Base-by-base conservation (phyloP, 1,284 basidiomycete species). In the Marasmius oreades region DNA sequence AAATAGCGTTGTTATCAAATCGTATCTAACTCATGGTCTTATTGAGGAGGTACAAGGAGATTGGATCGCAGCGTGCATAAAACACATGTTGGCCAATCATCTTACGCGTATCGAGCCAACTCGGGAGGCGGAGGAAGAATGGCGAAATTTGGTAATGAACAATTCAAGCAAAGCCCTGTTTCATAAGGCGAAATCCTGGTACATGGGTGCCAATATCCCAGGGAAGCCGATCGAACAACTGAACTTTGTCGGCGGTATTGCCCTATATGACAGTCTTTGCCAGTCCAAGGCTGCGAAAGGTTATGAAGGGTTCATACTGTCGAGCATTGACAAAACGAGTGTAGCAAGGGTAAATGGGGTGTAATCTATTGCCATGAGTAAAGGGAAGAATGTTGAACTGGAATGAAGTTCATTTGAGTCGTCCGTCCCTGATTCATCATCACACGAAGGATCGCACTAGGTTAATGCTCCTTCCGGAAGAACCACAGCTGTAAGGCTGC, bases 61-160 rank as follows among this genome's bases (percentile, higher is more conserved):
- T 39, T 59, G 57, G 57, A 59, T 55, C 28, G 52, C 48, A 28
- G 28, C 28, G 7, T 59, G 57, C 26, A 55, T 59, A 14, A 43
- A 55, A n/a, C 12, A 55, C 51, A 53, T 59, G 57, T 37, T 48
- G n/a, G 45, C 52, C 24, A 51, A 55, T 6, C 37, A 51, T 16
- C 16, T 42, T 6, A 59, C 43, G 34, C 20, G 53, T 20, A 55
- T 59, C 14, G 57, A 55, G 26, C n/a, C 57, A 24, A 24, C 39
- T 6, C 39, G 4, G 10, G 57, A 59, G 8, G 53, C 57, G 22
- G 57, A 59, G 24, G 37, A 46, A 24, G 34, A 52, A 37, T 59
- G 57, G 57, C 23, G 26, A 14, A 20, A 53, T 16, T 3, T 14
- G 23, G 23, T 55, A 11, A 31, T 26, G n/a, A 37, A 50, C n/a